Evolutionary conservation across 441 rosid species (phyloP).

Genomic region (Adansonia madagascariensis): DNA sequence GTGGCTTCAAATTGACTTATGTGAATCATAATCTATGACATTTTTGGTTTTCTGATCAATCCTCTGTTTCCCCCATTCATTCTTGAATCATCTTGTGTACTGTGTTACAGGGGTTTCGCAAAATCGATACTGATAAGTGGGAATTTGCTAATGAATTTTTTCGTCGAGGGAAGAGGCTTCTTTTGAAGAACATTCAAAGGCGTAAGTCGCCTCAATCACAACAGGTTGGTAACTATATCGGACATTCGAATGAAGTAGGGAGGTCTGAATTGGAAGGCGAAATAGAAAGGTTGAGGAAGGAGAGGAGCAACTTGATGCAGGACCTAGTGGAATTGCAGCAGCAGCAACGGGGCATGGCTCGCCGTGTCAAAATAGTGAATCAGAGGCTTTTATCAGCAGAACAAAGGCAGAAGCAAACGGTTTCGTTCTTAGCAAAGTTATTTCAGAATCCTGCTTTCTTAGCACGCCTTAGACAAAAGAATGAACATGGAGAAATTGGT

Average conservation of each 20-base stretch:
- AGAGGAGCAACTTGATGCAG: slow-evolving; percentile 59
- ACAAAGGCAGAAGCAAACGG: slow-evolving; percentile 72
- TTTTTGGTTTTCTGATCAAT: slow-evolving; percentile 22
- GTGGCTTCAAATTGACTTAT: background rate
- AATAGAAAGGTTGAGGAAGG: slow-evolving; percentile 66
- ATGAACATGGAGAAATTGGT: slow-evolving; percentile 47
- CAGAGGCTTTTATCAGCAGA: slow-evolving; percentile 73
- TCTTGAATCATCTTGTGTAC: slow-evolving; percentile 41
- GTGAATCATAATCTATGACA: slow-evolving; percentile 4
- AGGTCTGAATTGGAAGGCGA: slow-evolving; percentile 56
- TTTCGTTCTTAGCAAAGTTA: slow-evolving; percentile 75
- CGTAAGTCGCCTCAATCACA: slow-evolving; percentile 67
- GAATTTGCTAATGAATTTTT: slow-evolving; percentile 89
- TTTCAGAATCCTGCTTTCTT: slow-evolving; percentile 69
- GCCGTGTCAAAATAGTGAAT: slow-evolving; percentile 51
- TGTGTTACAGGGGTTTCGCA: slow-evolving; percentile 82
- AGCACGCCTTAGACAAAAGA: slow-evolving; percentile 53
- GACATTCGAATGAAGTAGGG: slow-evolving; percentile 45
- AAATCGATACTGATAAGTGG: slow-evolving; percentile 83
- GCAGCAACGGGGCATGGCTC: slow-evolving; percentile 60
- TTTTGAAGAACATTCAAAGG: slow-evolving; percentile 79
- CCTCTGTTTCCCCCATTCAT: slow-evolving; percentile 25
- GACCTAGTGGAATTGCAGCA: slow-evolving; percentile 79
- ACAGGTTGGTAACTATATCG: slow-evolving; percentile 50
- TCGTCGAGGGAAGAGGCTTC: slow-evolving; percentile 72